These are phyloP conservation scores for Boletus rubescentipes DNA, from an alignment of 768 basidiomycete genomes.

Conservation along the genomic window DNA sequence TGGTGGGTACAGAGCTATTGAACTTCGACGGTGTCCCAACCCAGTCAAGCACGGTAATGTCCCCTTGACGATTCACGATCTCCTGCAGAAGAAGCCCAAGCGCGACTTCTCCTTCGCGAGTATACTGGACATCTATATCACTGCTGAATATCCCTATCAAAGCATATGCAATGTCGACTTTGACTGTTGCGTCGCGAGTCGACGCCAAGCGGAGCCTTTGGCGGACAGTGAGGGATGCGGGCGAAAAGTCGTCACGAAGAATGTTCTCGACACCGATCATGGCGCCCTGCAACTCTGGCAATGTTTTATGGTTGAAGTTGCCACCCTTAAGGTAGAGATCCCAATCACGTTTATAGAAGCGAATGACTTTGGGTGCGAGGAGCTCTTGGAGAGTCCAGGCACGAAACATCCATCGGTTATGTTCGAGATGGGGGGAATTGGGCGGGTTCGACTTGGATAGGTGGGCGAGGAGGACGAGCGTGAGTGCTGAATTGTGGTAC, in stretches of 20 bases:
- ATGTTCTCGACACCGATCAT: too few species aligned
- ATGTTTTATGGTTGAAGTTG: conserved; percentile 5
- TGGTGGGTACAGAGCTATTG: conserved; percentile 14
- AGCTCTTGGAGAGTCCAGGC: conserved; percentile 6
- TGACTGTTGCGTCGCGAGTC: conserved; percentile 4
- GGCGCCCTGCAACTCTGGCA: too few species aligned
- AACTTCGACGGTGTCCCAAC: conserved; percentile 15
- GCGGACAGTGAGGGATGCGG: not conserved
- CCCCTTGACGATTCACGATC: conserved; percentile 9
- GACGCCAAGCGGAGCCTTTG: conserved; percentile 14
- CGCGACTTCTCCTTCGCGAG: conserved; percentile 1
- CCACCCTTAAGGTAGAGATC: not conserved
- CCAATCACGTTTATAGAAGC: conserved; percentile 11
- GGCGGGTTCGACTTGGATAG: not conserved
- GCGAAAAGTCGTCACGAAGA: not conserved
- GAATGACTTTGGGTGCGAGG: conserved; percentile 3
- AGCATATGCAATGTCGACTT: conserved; percentile 15
- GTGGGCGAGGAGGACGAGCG: conserved; percentile 10
- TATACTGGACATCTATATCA: conserved; percentile 4
- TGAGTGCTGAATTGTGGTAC: conserved; percentile 12
- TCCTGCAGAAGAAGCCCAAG: conserved; percentile 17
- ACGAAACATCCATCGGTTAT: conserved; percentile 18
- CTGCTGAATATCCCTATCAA: conserved; percentile 18
- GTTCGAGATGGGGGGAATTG: not conserved
- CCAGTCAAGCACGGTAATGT: conserved; percentile 21